phyloP scores from a whole-genome alignment of 2,329 filamentous ascomycete genomes.

The Dryadomyces quercus-mongolicae region DNA sequence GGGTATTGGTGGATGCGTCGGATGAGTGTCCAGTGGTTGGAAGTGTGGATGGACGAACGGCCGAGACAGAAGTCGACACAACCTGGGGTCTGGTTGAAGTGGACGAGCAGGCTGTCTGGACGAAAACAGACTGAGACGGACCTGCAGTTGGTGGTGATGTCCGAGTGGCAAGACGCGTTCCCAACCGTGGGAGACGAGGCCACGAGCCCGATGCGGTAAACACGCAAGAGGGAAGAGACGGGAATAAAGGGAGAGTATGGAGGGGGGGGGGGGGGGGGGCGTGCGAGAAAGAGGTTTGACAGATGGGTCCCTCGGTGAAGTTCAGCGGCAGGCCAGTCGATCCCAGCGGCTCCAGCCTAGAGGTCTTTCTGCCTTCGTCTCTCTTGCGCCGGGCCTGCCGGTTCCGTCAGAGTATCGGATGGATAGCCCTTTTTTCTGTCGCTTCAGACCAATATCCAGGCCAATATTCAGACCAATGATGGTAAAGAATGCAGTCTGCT shows the following conservation, averaged over 20 bases:
- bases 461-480: too few relatives aligned
- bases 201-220: constrained; percentile 1
- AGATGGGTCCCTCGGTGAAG: neutral
- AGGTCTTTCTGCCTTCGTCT: neutral
- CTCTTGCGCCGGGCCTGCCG: neutral
- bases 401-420: too few relatives aligned
- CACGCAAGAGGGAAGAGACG: neutral
- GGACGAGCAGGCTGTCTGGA: neutral
- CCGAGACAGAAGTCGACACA: neutral
- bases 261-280: neutral
- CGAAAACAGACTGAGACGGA: constrained; percentile 1
- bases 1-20: neutral
- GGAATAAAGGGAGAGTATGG: neutral
- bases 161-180: neutral
- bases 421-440: too few relatives aligned
- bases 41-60: neutral
- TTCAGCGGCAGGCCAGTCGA: neutral
- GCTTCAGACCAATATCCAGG: too few relatives aligned
- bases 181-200: neutral
- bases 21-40: neutral
- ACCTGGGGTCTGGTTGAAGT: neutral
- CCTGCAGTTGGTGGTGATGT: neutral
- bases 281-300: too few relatives aligned
- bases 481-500: too few relatives aligned
- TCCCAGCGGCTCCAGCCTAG: neutral